Conservation (phyloP, 192 early-diverging fungal genomes). For the Mortierella hygrophila region DNA sequence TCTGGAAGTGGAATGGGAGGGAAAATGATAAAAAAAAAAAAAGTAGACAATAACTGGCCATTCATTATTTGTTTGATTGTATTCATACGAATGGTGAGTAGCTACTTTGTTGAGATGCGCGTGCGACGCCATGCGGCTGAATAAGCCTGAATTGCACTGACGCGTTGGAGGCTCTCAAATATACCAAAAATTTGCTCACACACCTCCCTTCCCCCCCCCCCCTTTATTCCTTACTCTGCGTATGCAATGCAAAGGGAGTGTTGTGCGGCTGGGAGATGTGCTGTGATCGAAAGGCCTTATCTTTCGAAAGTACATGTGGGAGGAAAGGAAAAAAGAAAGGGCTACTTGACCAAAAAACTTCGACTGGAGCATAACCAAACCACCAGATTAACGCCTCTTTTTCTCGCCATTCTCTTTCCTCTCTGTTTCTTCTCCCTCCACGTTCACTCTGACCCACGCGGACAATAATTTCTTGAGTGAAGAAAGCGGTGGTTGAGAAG, state of each 20-base stretch:
- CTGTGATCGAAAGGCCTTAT: no score
- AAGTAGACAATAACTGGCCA: background rate
- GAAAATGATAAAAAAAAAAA: background rate
- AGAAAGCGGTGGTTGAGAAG: background rate
- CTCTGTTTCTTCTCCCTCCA: background rate
- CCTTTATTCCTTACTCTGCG: background rate
- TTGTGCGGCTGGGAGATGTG: background rate
- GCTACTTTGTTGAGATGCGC: background rate
- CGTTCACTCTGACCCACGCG: background rate
- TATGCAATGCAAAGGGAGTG: background rate
- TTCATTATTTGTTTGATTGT: no score
- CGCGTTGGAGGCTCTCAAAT: slow-evolving; percentile 8
- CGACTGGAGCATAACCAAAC: background rate
- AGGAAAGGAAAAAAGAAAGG: background rate
- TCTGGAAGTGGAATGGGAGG: background rate
- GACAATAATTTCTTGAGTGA: background rate
- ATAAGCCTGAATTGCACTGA: slow-evolving; percentile 2
- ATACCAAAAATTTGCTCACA: background rate
- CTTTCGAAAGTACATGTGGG: background rate
- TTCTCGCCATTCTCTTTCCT: background rate
- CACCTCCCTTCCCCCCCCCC: background rate
- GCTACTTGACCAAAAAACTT: background rate
- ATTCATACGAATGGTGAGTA: background rate
- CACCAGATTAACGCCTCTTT: background rate
- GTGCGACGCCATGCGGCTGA: background rate